Evolutionary conservation across 352 stramenopile species (phyloP).

Genomic region (Phytophthora nicotianae): DNA sequence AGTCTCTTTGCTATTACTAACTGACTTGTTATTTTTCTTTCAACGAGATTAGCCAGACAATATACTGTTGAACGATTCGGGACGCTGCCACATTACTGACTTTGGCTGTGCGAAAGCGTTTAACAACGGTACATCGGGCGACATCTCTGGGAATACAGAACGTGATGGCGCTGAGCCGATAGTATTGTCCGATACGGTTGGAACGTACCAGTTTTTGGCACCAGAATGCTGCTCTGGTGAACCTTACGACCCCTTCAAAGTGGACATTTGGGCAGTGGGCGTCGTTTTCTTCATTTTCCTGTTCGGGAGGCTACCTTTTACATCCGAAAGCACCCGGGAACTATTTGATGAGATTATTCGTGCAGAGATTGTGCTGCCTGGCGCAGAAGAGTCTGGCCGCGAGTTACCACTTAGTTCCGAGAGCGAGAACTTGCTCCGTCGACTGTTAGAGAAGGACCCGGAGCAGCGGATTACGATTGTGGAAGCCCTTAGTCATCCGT

Average conservation of each 20-base stretch:
- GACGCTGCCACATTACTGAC: conserved; percentile 85
- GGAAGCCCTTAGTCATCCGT: conserved; percentile 63
- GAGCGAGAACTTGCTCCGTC: conserved; percentile 53
- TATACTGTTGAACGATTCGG: conserved; percentile 78
- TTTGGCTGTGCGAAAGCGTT: conserved; percentile 84
- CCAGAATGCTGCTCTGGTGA: conserved; percentile 89
- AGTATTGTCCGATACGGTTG: conserved; percentile 78
- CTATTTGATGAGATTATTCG: conserved; percentile 80
- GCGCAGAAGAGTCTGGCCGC: conserved; percentile 8
- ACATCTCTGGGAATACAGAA: neutral
- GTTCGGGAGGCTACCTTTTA: conserved; percentile 83
- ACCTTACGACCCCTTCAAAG: conserved; percentile 81
- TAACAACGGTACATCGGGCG: neutral
- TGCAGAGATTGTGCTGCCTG: conserved; percentile 48
- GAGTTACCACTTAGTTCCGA: conserved; percentile 31
- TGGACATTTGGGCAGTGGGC: conserved; percentile 87
- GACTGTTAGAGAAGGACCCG: conserved; percentile 59
- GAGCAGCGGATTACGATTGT: conserved; percentile 56
- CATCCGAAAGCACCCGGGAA: conserved; percentile 67
- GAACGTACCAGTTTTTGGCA: conserved; percentile 91
- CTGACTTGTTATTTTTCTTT: conserved; percentile 10
- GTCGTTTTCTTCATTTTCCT: conserved; percentile 89
- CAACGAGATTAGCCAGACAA: conserved; percentile 76
- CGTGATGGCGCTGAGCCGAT: conserved; percentile 5
- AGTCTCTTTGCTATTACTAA: neutral